A percentile compares a stretch with the other conserved stretches of the same genome.
Conservation (phyloP, 257 asterid genomes). For the Ballota nigra region DNA sequence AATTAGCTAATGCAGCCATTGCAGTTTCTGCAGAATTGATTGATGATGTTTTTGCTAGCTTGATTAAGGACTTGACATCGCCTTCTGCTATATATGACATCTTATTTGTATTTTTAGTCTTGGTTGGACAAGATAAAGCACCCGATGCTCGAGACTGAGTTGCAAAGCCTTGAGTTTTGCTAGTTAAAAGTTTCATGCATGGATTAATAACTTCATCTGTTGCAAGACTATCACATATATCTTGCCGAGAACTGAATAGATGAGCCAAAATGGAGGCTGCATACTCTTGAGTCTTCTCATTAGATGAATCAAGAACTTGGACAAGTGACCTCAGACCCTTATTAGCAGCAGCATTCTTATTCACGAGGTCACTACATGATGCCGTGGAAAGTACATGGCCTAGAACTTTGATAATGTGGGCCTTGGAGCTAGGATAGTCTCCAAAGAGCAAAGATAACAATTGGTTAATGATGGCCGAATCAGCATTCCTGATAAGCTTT, state of each 20-base stretch:
- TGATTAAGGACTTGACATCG: slow-evolving; percentile 62
- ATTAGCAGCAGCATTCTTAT: slow-evolving; percentile 56
- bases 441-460: slow-evolving; percentile 63
- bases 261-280: slow-evolving; percentile 78
- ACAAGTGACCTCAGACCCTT: slow-evolving; percentile 74
- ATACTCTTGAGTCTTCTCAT: slow-evolving; percentile 63
- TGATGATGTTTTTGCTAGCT: slow-evolving; percentile 66
- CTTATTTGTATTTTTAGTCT: slow-evolving; percentile 37
- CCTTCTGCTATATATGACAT: slow-evolving; percentile 67
- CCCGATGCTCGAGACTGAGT: slow-evolving; percentile 75
- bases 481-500: slow-evolving; percentile 55
- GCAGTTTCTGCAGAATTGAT: slow-evolving; percentile 80
- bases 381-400: slow-evolving; percentile 84
- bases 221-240: slow-evolving; percentile 65
- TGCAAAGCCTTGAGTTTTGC: slow-evolving; percentile 60
- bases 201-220: slow-evolving; percentile 66
- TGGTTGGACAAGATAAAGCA: slow-evolving; percentile 64
- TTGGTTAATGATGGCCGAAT: slow-evolving; percentile 56
- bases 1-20: slow-evolving; percentile 73
- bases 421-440: slow-evolving; percentile 66
- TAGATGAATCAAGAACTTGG: slow-evolving; percentile 70
- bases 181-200: slow-evolving; percentile 61
- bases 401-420: slow-evolving; percentile 54
- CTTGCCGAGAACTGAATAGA: slow-evolving; percentile 57
- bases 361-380: slow-evolving; percentile 60